Conservation (phyloP, 2,329 filamentous ascomycete genomes). For the Penicillium sp. region DNA sequence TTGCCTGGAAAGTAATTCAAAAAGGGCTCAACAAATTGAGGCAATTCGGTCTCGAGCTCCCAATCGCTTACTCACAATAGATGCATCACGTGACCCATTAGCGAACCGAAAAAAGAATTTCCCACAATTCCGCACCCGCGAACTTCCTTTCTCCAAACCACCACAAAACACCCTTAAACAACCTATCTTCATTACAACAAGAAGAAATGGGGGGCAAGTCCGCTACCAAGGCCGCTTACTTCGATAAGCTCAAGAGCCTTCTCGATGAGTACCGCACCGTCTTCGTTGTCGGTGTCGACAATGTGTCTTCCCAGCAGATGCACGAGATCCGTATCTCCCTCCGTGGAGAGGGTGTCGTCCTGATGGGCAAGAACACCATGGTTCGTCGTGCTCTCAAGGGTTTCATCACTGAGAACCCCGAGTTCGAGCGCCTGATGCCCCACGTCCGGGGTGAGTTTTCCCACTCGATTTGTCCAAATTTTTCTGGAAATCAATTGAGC, state of each 20-base stretch:
- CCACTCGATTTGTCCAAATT: background rate
- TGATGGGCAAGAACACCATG: constrained; percentile 99
- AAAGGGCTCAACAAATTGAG: background rate
- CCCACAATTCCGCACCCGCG: constrained; percentile 21
- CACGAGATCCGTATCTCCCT: constrained; percentile 97
- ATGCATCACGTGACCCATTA: constrained; percentile 33
- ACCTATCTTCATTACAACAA: constrained; percentile 87
- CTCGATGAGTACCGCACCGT: constrained; percentile 95
- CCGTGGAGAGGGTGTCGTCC: constrained; percentile 86
- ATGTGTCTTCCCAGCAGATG: constrained; percentile 99
- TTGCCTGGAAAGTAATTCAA: background rate
- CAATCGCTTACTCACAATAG: background rate
- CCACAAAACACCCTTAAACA: constrained; percentile 76
- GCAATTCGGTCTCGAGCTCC: background rate
- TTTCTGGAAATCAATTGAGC: background rate
- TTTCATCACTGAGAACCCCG: constrained; percentile 84
- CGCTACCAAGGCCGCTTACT: constrained; percentile 92
- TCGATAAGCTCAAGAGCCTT: constrained; percentile 98
- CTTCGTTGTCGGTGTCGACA: constrained; percentile 97
- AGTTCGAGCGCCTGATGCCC: constrained; percentile 97
- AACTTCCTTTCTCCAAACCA: constrained; percentile 21
- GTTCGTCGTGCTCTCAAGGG: constrained; percentile 96
- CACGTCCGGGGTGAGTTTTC: constrained; percentile 70
- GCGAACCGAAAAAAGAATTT: constrained; percentile 40
- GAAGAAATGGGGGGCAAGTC: constrained; percentile 99